phyloP scores from a whole-genome alignment of 257 asterid genomes.

The Plantago elongata region DNA sequence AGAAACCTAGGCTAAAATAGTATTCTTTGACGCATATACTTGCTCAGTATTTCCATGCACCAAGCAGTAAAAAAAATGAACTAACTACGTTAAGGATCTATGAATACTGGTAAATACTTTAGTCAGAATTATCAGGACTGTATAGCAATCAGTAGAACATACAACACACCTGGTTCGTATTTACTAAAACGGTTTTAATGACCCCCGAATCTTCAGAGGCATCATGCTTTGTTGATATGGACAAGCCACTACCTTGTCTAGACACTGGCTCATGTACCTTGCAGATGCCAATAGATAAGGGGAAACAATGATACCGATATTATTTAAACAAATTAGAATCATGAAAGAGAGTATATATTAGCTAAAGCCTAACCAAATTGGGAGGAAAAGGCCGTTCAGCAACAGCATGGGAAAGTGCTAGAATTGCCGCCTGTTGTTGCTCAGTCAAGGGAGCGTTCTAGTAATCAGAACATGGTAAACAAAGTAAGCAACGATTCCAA shows the following conservation, averaged over 20 bases:
- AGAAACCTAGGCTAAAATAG: too few species aligned
- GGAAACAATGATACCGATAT: constrained; percentile 7
- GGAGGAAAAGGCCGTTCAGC: constrained; percentile 85
- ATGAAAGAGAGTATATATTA: constrained; percentile 13
- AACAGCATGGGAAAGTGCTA: constrained; percentile 92
- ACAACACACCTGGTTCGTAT: constrained; percentile 69
- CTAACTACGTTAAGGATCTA: constrained; percentile 15
- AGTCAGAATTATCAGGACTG: not conserved
- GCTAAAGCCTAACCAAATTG: constrained; percentile 51
- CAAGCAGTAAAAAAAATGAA: constrained; percentile 5
- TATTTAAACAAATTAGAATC: constrained; percentile 5
- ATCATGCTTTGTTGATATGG: constrained; percentile 54
- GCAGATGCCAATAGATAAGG: constrained; percentile 17
- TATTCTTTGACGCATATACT: too few species aligned
- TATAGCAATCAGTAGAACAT: constrained; percentile 11
- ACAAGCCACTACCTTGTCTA: constrained; percentile 53
- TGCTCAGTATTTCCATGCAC: too few species aligned
- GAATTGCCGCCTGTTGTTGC: constrained; percentile 84
- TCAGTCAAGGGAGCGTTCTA: constrained; percentile 94
- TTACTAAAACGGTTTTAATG: constrained; percentile 70
- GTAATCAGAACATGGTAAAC: not conserved
- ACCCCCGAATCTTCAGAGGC: constrained; percentile 59
- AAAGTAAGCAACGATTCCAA: constrained; percentile 11
- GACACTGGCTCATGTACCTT: constrained; percentile 61
- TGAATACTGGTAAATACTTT: not conserved